phyloP scores from a whole-genome alignment of 441 rosid species.

The Pelargonium cotyledonis region DNA sequence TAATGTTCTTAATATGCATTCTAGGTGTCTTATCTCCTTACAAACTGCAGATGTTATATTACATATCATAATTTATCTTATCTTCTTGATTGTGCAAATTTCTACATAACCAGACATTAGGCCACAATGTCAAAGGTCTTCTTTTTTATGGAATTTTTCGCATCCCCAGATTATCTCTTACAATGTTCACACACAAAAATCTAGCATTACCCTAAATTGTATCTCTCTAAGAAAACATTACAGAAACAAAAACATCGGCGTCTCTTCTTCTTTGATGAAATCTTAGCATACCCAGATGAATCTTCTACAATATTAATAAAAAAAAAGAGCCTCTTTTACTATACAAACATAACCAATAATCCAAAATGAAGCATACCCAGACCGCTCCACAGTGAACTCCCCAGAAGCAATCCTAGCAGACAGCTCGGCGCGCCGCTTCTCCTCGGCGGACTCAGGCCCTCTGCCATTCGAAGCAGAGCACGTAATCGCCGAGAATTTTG shows the following conservation, averaged over 20 bases:
- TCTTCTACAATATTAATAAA: not conserved
- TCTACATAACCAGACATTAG: not conserved
- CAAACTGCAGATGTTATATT: not conserved
- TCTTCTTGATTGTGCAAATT: not conserved
- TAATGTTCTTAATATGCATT: not conserved
- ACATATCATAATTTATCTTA: too few species aligned
- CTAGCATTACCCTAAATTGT: not conserved
- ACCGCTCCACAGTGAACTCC: constrained; percentile 58
- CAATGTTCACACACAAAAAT: not conserved
- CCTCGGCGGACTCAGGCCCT: constrained; percentile 48
- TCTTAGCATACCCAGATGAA: constrained; percentile 7
- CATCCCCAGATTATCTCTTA: constrained; percentile 1
- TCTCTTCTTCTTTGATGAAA: not conserved
- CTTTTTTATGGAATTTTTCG: not conserved
- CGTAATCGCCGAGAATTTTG: constrained; percentile 26
- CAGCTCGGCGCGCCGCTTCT: constrained; percentile 69
- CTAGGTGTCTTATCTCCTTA: not conserved
- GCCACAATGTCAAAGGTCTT: not conserved
- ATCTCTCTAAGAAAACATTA: not conserved
- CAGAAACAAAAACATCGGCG: not conserved
- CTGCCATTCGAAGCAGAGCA: constrained; percentile 59
- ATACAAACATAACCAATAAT: not conserved
- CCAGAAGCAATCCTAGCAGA: constrained; percentile 84
- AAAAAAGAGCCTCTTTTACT: not conserved
- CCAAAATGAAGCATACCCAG: constrained; percentile 37